Base-by-base conservation (phyloP, 768 basidiomycete species). In the Boletus rubescentipes region DNA sequence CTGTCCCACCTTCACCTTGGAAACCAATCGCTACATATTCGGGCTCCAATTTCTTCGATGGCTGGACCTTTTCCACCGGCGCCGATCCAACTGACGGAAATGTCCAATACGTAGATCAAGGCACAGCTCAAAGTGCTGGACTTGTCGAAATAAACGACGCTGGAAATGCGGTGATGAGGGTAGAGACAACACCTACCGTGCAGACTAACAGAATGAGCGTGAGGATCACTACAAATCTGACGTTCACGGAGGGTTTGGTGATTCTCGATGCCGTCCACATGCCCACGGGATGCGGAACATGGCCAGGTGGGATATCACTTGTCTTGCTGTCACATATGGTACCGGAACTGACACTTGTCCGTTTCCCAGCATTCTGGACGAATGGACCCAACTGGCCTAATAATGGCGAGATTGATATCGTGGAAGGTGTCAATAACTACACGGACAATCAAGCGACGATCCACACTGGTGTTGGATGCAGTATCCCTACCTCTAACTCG, bases 281-380 rank as follows among this genome's bases (percentile, higher is more conserved):
- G 87, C 93, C 93, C 9, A 85, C 85, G 0, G 93, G 93, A 14
- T 95, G 93, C 70, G 93, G 86, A 35, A 86, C 85, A 23, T 93
- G 91, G 92, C 91, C 90, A 53, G 77, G 75, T 75, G 53, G n/a
- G 37, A 61, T 61, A 48, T 46, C 29, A 21, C 20, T 39, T 46
- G 10, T 5, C 20, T 40, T 37, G 2, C 40, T 46, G 37, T 44
- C 43, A 46, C 35, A 9, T 9, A 37, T 38, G 6, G 10, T 10
- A 23, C 32, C 29, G 18, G 23, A 31, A 40, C 35, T 62, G 9
- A 57, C 41, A 11, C 21, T 21, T 32, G 38, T 34, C 12, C 10
- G 30, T 11, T 38, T 44, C 21, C 32, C 49, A 66, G 79, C 79
- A 4, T 81, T 77, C 68, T 80, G 79, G 79, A 72, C 73, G 37